A percentile compares a stretch with the other conserved stretches of the same genome.
These are phyloP conservation scores for Nyctanthes arbortristis DNA, from an alignment of 257 asterid species.

Conservation along the genomic window DNA sequence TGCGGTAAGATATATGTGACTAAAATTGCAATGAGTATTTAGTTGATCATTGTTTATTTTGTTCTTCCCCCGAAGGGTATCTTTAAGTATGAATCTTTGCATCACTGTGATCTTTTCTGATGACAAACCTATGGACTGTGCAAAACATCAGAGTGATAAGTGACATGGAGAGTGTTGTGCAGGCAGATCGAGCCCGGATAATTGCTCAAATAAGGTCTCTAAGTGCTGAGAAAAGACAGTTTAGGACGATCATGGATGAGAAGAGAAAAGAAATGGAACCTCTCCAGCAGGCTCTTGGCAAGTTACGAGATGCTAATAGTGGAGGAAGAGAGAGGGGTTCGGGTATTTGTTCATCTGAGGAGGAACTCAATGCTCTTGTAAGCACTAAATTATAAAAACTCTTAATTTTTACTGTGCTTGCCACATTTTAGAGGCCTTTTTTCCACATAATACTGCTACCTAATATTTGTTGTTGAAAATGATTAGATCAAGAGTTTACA, in stretches of 20 bases:
- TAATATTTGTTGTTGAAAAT: slow-evolving; percentile 6
- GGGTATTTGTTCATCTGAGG: slow-evolving; percentile 70
- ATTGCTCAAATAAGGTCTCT: slow-evolving; percentile 54
- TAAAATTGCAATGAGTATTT: no score
- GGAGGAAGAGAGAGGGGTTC: slow-evolving; percentile 55
- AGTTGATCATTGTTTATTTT: no score
- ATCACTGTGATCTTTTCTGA: no score
- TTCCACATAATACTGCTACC: not conserved
- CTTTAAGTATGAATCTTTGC: no score
- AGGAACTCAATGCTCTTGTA: slow-evolving; percentile 71
- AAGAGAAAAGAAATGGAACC: slow-evolving; percentile 83
- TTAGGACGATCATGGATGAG: slow-evolving; percentile 56
- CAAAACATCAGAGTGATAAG: not conserved
- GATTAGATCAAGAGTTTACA: slow-evolving; percentile 71
- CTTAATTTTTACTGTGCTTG: not conserved
- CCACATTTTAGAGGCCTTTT: not conserved
- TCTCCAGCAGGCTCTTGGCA: slow-evolving; percentile 73
- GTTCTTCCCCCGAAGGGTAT: no score
- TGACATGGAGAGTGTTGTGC: slow-evolving; percentile 26
- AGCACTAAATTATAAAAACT: slow-evolving; percentile 26
- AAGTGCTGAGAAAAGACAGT: slow-evolving; percentile 67
- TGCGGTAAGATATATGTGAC: no score
- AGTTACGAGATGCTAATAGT: slow-evolving; percentile 54
- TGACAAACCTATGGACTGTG: not conserved
- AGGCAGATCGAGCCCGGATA: slow-evolving; percentile 65